These are phyloP conservation scores for Mycosphaerella arachidis DNA, from an alignment of 2,329 filamentous ascomycete species.

Conservation along the genomic window DNA sequence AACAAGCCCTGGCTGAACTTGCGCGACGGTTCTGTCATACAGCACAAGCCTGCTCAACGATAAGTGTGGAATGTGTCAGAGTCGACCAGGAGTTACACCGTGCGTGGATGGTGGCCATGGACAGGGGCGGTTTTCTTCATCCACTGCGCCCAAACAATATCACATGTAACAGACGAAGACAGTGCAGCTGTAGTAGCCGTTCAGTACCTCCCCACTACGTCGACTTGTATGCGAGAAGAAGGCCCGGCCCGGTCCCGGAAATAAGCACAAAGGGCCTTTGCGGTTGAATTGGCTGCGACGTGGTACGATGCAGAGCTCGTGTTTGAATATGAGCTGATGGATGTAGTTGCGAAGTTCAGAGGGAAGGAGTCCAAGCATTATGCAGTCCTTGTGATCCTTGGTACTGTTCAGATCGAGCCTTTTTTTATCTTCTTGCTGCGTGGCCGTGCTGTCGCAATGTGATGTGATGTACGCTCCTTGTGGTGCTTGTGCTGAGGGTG, in stretches of 20 bases:
- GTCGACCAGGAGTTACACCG: no score
- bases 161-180: slow-evolving; percentile 1
- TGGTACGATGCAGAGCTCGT: neutral
- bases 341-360: neutral
- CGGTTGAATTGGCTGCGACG: neutral
- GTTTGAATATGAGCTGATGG: neutral
- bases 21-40: no score
- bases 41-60: no score
- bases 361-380: neutral
- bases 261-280: no score
- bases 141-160: neutral
- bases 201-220: slow-evolving; percentile 12
- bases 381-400: neutral
- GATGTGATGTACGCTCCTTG: no score
- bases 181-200: slow-evolving; percentile 9
- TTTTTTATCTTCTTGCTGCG: neutral
- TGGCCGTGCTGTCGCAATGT: neutral
- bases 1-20: no score
- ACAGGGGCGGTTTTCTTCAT: neutral
- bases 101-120: neutral
- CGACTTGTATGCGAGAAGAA: slow-evolving; percentile 11
- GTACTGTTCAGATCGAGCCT: neutral
- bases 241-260: neutral
- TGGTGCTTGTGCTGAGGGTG: no score
- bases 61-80: no score